Base-by-base conservation (phyloP, 2,329 filamentous ascomycete genomes). In the Calonectria pseudoturangicola region DNA sequence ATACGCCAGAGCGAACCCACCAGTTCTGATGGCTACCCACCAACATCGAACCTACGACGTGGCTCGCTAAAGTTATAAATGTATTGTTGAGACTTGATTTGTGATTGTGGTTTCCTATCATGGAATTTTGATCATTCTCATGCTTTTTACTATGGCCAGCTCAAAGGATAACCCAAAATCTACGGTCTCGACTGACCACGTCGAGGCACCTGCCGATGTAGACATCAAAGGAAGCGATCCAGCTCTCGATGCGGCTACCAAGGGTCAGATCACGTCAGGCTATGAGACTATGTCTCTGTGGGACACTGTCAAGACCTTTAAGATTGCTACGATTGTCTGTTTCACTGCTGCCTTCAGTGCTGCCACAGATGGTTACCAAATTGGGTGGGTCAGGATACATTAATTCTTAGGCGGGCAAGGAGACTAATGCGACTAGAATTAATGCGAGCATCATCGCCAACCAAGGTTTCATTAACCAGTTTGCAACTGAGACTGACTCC, bases 301-400 rank as follows among this genome's bases (percentile, higher is more conserved):
- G 78, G 71, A 81, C 65, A 81, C 78, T 3, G 70, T 76, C 9
- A 81, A 75, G 63, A 71, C 68, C 10, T 82, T 82, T 73, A 82
- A 80, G 39, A 47, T 80, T 25, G 72, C 71, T 62, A 74, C 77
- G 10, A 70, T 73, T 21, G 51, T 76, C n/a, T 81, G 80, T 64
- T 81, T 82, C 65, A 43, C 72, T 13, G 77, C 73, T 18, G 78
- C 81, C 1, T 80, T 80, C 28, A 79, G 79, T 30, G 80, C 77
- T 21, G 75, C 74, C 3, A 80, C 80, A 4, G 79, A 82, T 51
- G 79, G 80, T 2, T 81, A 80, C 47, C 80, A 81, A 71, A 78
- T 81, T 30, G 80, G 76, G 79, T 80, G 41, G 62, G 75, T 72
- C 30, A 39, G 2, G 41, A 4, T 2, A 12, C 10, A 36, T 18